These are phyloP conservation scores for Colletotrichum sublineola DNA, from an alignment of 2,329 filamentous ascomycete genomes.

Conservation along the genomic window DNA sequence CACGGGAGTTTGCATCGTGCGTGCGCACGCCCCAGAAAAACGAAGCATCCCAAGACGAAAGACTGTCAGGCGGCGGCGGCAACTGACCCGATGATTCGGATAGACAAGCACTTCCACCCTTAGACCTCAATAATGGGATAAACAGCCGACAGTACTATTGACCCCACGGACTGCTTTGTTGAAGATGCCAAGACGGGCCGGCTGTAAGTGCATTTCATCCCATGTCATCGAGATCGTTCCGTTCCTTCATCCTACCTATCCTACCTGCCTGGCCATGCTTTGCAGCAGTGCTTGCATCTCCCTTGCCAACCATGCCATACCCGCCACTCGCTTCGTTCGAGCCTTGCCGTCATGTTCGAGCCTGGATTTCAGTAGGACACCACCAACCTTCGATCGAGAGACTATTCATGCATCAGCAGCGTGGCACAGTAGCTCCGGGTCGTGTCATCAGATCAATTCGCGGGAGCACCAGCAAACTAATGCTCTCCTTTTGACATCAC, in stretches of 20 bases:
- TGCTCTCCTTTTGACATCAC: neutral
- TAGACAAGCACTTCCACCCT: conserved; percentile 2
- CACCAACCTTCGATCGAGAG: neutral
- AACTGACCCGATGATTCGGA: conserved; percentile 24
- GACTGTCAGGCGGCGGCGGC: neutral
- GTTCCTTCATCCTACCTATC: conserved; percentile 8
- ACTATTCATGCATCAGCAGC: neutral
- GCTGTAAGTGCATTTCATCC: conserved; percentile 8
- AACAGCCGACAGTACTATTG: neutral
- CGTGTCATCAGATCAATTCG: neutral
- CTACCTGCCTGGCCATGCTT: neutral
- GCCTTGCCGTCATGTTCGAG: conserved; percentile 14
- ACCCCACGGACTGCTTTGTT: conserved; percentile 1
- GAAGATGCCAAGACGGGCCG: conserved; percentile 18
- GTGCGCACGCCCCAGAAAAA: conserved; percentile 13
- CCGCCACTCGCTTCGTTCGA: neutral
- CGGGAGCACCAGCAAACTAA: neutral
- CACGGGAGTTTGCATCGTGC: neutral
- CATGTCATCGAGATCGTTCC: conserved; percentile 24
- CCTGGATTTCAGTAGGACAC: conserved; percentile 11
- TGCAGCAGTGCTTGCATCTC: conserved; percentile 8
- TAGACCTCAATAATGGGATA: neutral
- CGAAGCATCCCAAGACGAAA: conserved; percentile 24
- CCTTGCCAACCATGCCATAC: neutral
- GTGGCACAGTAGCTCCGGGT: conserved; percentile 9